Base-by-base conservation (phyloP, 2,329 filamentous ascomycete genomes). In the Onygenales sp. region DNA sequence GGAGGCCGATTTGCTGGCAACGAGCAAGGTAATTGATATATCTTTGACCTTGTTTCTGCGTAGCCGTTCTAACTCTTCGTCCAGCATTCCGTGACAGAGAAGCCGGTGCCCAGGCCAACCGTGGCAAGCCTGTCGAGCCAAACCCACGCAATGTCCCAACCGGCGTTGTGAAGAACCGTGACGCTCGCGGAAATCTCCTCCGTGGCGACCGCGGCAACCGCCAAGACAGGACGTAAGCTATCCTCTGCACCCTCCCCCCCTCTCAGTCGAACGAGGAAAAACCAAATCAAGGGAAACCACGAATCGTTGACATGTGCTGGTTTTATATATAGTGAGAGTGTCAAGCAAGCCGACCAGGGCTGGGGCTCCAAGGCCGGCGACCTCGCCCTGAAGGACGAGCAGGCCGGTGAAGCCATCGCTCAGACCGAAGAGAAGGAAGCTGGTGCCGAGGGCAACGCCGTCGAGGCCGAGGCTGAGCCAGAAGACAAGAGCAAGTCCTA, bases 401-500 rank as follows among this genome's bases (percentile, higher is more conserved):
- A 89, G 75, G 89, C 86, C 63, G 93, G 87, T 64, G 90, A 94
- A 72, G 86, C 83, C 64, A 94, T 96, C 63, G 93, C 93, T 62
- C 81, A 89, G 75, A 77, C 79, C 60, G 92, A 97, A 69, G 81
- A 89, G 76, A 89, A 87, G 76, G 86, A 89, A 57, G 81, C 78
- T 59, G 71, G 74, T 59, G 71, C 75, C 61, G 74, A 73, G 55
- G 75, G 77, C 60, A 68, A 68, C 55, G 65, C 60, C 32, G 64
- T 63, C 47, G 59, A 58, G 5, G 59, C 64, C 39, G 64, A 72
- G 56, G 76, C 77, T 58, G 83, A 89, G 75, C 78, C 82, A 49
- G 85, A 90, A 75, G 88, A 94, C 73, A 94, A 93, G 82, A 83
- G 80, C 77, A 86, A 95, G 78, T 93, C 90, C 53, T 95, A 91